Evolutionary conservation across 1,139 yeast genomes (phyloP).

Genomic region (Candida sanyaensis): DNA sequence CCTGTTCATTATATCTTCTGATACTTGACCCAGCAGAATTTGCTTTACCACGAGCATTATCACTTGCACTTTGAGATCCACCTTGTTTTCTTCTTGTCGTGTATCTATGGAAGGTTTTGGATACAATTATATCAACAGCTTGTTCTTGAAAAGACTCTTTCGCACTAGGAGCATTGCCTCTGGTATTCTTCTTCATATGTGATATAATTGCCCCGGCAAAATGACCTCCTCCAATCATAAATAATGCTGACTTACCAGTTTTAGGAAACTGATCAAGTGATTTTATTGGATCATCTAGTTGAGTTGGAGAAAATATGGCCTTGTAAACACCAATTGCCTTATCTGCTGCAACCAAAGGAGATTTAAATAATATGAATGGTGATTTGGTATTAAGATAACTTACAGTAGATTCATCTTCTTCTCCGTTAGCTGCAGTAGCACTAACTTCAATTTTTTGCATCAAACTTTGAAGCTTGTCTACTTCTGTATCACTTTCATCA

Average conservation of each 20-base stretch:
- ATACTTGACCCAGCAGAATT: constrained; percentile 93
- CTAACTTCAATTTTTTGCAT: constrained; percentile 31
- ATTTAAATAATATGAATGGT: constrained; percentile 59
- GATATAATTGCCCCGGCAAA: constrained; percentile 94
- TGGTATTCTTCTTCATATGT: constrained; percentile 59
- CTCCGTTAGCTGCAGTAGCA: constrained; percentile 11
- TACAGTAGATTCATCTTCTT: constrained; percentile 33
- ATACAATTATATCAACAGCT: constrained; percentile 63
- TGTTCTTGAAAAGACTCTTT: constrained; percentile 52
- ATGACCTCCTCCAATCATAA: constrained; percentile 98
- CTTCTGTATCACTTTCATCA: constrained; percentile 25
- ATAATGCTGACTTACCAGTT: constrained; percentile 59
- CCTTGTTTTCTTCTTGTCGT: constrained; percentile 98
- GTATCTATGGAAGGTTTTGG: constrained; percentile 90
- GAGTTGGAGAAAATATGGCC: constrained; percentile 49
- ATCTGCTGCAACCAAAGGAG: constrained; percentile 42
- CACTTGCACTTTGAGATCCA: constrained; percentile 93
- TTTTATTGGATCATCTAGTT: constrained; percentile 41
- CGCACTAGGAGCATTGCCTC: constrained; percentile 52
- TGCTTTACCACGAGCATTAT: constrained; percentile 91
- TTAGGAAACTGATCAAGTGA: constrained; percentile 38
- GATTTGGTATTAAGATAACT: constrained; percentile 65
- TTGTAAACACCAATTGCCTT: constrained; percentile 73
- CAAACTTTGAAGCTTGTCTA: constrained; percentile 30
- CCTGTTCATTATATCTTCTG: constrained; percentile 88